phyloP scores from a whole-genome alignment of 1,139 yeast species.

The Blastobotrys malaysiensis region DNA sequence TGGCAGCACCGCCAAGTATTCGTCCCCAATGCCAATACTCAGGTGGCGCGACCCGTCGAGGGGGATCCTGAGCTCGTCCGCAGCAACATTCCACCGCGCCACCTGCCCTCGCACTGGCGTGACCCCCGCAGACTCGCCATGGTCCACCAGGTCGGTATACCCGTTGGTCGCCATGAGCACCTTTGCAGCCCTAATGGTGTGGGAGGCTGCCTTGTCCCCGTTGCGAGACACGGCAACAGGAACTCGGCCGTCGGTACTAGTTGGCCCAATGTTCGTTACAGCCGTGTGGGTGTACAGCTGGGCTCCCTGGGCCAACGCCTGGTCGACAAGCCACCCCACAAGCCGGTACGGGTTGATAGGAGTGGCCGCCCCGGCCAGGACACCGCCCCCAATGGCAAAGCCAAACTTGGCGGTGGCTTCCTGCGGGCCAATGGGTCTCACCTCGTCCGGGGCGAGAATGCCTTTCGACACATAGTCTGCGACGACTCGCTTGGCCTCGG shows the following conservation, averaged over 20 bases:
- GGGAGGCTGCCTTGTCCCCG: background rate
- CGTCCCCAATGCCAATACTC: constrained; percentile 12
- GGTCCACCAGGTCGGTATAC: constrained; percentile 33
- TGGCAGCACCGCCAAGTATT: constrained; percentile 12
- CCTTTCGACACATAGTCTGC: constrained; percentile 7
- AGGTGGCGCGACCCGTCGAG: background rate
- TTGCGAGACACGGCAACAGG: background rate
- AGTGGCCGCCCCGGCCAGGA: constrained; percentile 38
- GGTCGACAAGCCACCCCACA: constrained; percentile 32
- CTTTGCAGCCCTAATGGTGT: constrained; percentile 27
- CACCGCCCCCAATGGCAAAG: constrained; percentile 21
- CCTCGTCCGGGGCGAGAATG: constrained; percentile 17
- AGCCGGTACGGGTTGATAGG: constrained; percentile 42
- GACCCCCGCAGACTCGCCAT: constrained; percentile 13
- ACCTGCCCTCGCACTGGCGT: constrained; percentile 29
- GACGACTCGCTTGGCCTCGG: constrained; percentile 2
- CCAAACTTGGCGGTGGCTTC: background rate
- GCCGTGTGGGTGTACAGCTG: constrained; percentile 40
- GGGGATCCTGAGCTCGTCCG: constrained; percentile 3
- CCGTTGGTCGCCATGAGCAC: constrained; percentile 42
- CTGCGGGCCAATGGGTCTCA: constrained; percentile 13
- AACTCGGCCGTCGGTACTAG: background rate
- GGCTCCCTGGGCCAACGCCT: constrained; percentile 32
- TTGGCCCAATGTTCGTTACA: constrained; percentile 26
- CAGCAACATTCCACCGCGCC: constrained; percentile 12